Evolutionary conservation across 1,139 yeast genomes (phyloP).

Genomic region (Saccharomyces hybrid): DNA sequence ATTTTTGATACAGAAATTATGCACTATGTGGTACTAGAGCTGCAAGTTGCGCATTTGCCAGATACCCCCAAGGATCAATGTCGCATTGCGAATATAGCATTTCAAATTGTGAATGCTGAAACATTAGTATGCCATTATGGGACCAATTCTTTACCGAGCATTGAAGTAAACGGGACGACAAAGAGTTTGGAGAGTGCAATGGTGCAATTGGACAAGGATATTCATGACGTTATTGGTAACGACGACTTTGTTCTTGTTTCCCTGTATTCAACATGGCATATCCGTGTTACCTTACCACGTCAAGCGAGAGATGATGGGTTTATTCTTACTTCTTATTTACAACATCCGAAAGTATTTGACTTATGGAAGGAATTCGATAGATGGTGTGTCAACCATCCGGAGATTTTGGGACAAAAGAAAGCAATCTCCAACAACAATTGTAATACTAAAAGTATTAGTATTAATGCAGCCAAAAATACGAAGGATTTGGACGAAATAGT

Average conservation of each 20-base stretch:
- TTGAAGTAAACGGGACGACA: not conserved
- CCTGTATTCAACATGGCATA: conserved; percentile 52
- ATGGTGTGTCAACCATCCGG: conserved; percentile 51
- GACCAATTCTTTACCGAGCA: not conserved
- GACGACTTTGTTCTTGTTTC: conserved; percentile 62
- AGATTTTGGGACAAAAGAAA: not conserved
- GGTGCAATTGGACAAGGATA: conserved; percentile 8
- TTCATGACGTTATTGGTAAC: conserved; percentile 20
- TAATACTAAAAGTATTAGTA: not conserved
- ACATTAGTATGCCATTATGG: conserved; percentile 10
- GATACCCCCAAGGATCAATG: conserved; percentile 29
- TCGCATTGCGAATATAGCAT: conserved; percentile 16
- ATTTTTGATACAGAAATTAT: conserved; percentile 5
- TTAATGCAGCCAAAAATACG: conserved; percentile 6
- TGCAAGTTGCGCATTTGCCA: conserved; percentile 19
- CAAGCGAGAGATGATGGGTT: conserved; percentile 75
- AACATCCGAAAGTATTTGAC: conserved; percentile 72
- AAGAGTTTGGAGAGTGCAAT: conserved; percentile 2
- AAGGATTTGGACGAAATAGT: conserved; percentile 12
- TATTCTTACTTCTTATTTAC: conserved; percentile 64
- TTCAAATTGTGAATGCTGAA: conserved; percentile 22
- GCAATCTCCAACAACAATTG: not conserved
- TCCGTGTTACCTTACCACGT: conserved; percentile 69
- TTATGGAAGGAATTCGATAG: conserved; percentile 61
- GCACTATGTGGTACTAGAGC: conserved; percentile 28